phyloP scores from a whole-genome alignment of 179 eudicot species.

The Vitellaria paradoxa region DNA sequence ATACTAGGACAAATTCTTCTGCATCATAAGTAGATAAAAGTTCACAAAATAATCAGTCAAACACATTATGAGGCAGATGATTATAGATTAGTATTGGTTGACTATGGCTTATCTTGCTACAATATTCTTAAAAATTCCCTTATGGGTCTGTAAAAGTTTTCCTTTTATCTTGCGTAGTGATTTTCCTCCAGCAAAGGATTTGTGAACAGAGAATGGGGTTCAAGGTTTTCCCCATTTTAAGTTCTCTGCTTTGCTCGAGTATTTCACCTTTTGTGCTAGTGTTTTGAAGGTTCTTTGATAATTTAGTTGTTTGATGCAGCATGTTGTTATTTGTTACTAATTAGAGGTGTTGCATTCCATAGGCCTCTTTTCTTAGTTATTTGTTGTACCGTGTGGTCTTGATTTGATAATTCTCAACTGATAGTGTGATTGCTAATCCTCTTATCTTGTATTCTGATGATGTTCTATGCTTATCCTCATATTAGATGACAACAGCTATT shows the following conservation, averaged over 20 bases:
- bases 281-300: background rate
- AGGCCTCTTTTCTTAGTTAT: background rate
- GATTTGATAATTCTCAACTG: background rate
- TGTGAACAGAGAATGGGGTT: background rate
- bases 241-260: background rate
- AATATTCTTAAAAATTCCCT: background rate
- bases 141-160: background rate
- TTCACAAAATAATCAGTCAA: background rate
- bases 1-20: background rate
- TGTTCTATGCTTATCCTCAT: slow-evolving; percentile 1
- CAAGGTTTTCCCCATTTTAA: background rate
- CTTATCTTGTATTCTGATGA: background rate
- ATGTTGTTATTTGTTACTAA: background rate
- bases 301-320: background rate
- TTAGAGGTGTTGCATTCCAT: background rate
- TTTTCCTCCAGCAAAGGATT: background rate
- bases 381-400: background rate
- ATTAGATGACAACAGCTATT: slow-evolving; percentile 60
- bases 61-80: background rate
- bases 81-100: background rate
- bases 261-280: background rate
- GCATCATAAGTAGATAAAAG: background rate
- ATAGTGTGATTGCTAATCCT: background rate
- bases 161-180: background rate
- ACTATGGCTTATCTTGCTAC: background rate